These are phyloP conservation scores for Pestalotiopsis sp. DNA, from an alignment of 2,329 filamentous ascomycete species.

Conservation along the genomic window DNA sequence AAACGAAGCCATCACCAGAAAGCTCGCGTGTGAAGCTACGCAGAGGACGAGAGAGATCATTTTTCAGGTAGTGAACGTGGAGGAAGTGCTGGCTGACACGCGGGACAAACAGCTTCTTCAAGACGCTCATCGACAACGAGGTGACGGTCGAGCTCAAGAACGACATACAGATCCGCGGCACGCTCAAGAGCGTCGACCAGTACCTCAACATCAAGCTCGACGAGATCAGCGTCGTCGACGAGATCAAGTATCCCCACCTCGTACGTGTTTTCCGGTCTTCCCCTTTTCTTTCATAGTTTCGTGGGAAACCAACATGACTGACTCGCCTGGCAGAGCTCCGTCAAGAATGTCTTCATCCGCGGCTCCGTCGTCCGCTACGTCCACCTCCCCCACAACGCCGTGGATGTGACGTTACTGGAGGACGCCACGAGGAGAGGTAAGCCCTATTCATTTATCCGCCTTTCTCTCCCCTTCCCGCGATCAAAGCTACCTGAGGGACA, in stretches of 20 bases:
- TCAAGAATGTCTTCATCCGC: slow-evolving; percentile 95
- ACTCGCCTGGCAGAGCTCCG: slow-evolving; percentile 58
- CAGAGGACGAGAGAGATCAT: neutral
- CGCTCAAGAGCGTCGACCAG: slow-evolving; percentile 95
- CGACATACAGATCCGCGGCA: slow-evolving; percentile 95
- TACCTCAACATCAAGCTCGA: slow-evolving; percentile 99
- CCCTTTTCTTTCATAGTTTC: neutral
- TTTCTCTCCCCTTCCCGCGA: slow-evolving; percentile 5
- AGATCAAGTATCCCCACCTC: slow-evolving; percentile 92
- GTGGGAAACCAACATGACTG: neutral
- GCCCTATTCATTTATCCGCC: too few relatives aligned
- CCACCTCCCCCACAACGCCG: slow-evolving; percentile 78
- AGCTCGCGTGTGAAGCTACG: too few relatives aligned
- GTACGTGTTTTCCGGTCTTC: slow-evolving; percentile 48
- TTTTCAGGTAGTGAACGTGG: neutral
- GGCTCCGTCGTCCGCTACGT: slow-evolving; percentile 93
- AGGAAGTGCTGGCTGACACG: neutral
- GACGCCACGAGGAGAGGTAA: slow-evolving; percentile 87
- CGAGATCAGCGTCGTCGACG: slow-evolving; percentile 89
- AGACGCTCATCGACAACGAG: slow-evolving; percentile 95
- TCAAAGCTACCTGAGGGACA: neutral
- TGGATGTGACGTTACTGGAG: slow-evolving; percentile 85
- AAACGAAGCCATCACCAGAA: too few relatives aligned
- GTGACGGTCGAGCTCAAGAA: slow-evolving; percentile 99
- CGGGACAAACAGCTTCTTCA: slow-evolving; percentile 77